A percentile compares a stretch with the other conserved stretches of the same genome.
Conservation (phyloP, 148 eudicot genomes). For the Diospyros kaki region DNA sequence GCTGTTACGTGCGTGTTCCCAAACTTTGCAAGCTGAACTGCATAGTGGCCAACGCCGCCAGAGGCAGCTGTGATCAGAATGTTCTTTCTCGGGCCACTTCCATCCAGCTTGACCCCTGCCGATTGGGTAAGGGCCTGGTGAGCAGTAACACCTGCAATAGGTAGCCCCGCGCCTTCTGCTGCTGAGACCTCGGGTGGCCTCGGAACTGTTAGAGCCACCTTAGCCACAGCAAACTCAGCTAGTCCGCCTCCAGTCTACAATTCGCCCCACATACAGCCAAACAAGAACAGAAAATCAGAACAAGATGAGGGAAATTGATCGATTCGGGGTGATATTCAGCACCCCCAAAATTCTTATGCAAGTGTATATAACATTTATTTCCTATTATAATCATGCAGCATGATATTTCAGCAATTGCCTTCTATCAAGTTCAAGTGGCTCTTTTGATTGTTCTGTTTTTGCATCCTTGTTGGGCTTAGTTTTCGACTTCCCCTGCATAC, state of each 20-base stretch:
- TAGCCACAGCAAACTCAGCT: constrained; percentile 40
- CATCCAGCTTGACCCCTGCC: constrained; percentile 45
- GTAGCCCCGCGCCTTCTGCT: constrained; percentile 44
- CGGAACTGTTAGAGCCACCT: constrained; percentile 25
- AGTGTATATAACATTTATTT: neutral
- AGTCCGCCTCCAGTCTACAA: constrained; percentile 43
- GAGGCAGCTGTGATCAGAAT: constrained; percentile 54
- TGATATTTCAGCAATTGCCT: neutral
- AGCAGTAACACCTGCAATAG: constrained; percentile 45
- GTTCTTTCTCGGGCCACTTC: constrained; percentile 31
- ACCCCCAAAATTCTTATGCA: neutral
- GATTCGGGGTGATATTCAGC: neutral
- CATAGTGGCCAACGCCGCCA: constrained; percentile 55
- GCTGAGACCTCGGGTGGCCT: constrained; percentile 56
- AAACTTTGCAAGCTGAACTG: constrained; percentile 57
- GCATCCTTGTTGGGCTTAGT: too few species aligned
- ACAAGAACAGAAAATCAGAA: neutral
- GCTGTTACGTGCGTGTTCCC: constrained; percentile 52
- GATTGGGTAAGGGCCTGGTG: constrained; percentile 37
- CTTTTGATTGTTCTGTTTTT: too few species aligned
- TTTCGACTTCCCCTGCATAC: neutral
- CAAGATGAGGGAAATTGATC: too few species aligned
- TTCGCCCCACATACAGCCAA: neutral
- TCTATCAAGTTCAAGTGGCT: neutral
- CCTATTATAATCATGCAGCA: neutral